A percentile compares a stretch with the other conserved stretches of the same genome.
Conservation (phyloP, 495 filamentous ascomycete genomes). For the Recurvomyces mirabilis region DNA sequence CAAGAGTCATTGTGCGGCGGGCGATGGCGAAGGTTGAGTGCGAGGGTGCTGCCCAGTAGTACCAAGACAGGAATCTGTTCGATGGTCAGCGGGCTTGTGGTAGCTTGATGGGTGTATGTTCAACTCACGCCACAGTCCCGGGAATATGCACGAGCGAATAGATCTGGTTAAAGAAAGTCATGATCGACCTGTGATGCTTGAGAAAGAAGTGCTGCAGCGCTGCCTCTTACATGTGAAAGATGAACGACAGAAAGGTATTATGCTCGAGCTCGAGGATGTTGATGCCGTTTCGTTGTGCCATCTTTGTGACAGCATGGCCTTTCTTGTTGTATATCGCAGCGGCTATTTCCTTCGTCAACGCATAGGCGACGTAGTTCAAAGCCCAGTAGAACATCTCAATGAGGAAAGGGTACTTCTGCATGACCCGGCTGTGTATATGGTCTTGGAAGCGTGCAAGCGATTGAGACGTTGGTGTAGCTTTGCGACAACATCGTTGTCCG, state of each 20-base stretch:
- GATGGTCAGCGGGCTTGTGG: conserved; percentile 29
- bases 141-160: conserved; percentile 80
- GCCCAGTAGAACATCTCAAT: conserved; percentile 78
- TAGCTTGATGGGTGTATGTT: conserved; percentile 39
- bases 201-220: conserved; percentile 29
- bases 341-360: conserved; percentile 7
- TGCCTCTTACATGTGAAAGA: conserved; percentile 26
- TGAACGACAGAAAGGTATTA: conserved; percentile 35
- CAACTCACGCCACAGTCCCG: conserved; percentile 60
- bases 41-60: conserved; percentile 17
- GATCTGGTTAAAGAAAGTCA: conserved; percentile 45
- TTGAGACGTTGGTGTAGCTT: background rate
- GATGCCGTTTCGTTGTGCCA: conserved; percentile 48
- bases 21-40: conserved; percentile 32
- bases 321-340: background rate
- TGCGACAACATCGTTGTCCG: background rate
- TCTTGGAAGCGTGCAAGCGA: background rate
- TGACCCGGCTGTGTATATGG: conserved; percentile 32
- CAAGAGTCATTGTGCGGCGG: conserved; percentile 59
- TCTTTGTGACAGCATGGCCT: conserved; percentile 31
- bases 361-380: conserved; percentile 49
- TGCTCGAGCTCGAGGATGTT: conserved; percentile 46
- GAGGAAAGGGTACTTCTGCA: conserved; percentile 62
- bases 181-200: conserved; percentile 19
- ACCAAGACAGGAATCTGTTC: conserved; percentile 20